Base-by-base conservation (phyloP, 768 basidiomycete genomes). In the Lactifluus hygrophoroides region DNA sequence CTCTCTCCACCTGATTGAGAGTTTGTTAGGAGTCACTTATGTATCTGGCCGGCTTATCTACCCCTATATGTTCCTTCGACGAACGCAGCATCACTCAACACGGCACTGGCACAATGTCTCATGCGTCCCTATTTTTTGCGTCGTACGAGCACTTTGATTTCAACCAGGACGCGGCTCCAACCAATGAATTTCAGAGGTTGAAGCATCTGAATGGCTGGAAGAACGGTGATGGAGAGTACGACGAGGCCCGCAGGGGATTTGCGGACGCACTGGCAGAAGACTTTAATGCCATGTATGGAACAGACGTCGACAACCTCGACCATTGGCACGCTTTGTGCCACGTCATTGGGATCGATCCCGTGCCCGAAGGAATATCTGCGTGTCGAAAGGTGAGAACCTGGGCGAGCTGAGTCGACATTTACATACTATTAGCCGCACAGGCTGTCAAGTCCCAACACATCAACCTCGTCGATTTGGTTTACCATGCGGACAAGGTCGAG, bases 231-330 rank as follows among this genome's bases (percentile, higher is more conserved):
- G 19, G n/a, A 10, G 51, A 25, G 19, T 40, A 47, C 35, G 14
- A 0, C 9, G 16, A 44, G 19, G 62, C 51, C 1, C 51, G 51
- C 35, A 27, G 37, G 1, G n/a, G 13, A 11, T 34, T 57, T 55
- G 50, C 45, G 23, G 38, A 17, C 11, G 64, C 62, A 28, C 27
- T 65, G 35, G 50, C 51, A 6, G 27, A 6, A 42, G 58, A 67
- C 13, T 66, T 68, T 47, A 60, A 64, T 32, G n/a, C 21, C 34
- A 54, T 34, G 32, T 68, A 55, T 23, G 67, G 67, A 8, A 64
- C 62, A 10, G 52, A 62, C 30, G 46, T 40, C n/a, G 19, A 65
- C 19, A 48, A 56, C 52, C 47, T 67, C 21, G 17, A 47, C 9
- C 43, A 60, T 5, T 65, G 64, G 64, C 42, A 51, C 14, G 38